Base-by-base conservation (phyloP, 2,329 filamentous ascomycete genomes). In the Ophiocordyceps camponoti-leonardi region DNA sequence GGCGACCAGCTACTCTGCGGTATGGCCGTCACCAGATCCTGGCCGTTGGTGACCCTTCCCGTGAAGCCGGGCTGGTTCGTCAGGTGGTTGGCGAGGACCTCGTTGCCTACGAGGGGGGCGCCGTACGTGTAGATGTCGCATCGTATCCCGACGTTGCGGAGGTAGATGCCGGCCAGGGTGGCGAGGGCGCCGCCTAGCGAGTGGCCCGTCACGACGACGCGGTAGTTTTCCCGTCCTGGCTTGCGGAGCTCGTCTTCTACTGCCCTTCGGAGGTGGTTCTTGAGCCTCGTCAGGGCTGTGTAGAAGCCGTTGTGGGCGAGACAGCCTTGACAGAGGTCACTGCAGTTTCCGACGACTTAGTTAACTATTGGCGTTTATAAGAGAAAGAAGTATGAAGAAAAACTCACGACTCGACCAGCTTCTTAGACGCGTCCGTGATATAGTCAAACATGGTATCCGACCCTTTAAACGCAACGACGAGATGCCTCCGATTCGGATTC, bases 11-110 rank as follows among this genome's bases (percentile, higher is more conserved):
- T 59, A 40, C 72, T 44, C 47, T 75, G 61, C 12, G 79, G 73
- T 2, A 86, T 66, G 42, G 75, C 71, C 0, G 82, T 78, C 2
- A 86, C 75, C 1, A 79, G 75, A 57, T 87, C 83, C 51, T 72
- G 64, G 42, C 61, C 62, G 61, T 86, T 80, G 3, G 81, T 85
- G 43, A 83, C 66, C 50, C 81, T 75, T 62, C 68, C 79, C 51
- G 74, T 71, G 48, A 56, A 55, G 45, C 73, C 72, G 3, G 61
- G 47, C 52, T 79, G 75, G 43, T 53, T 52, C 6, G 67, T 68
- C 49, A 83, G 64, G 55, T 68, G 79, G 44, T 64, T 56, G 45
- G 28, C 37, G 1, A 45, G 20, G 16, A 18, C n/a, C 2, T 56
- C 53, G 58, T 81, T 78, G 48, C 78, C 81, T n/a, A 79, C 68